Conservation (phyloP, 1,284 basidiomycete genomes). For the Cystobasidium slooffiae region DNA sequence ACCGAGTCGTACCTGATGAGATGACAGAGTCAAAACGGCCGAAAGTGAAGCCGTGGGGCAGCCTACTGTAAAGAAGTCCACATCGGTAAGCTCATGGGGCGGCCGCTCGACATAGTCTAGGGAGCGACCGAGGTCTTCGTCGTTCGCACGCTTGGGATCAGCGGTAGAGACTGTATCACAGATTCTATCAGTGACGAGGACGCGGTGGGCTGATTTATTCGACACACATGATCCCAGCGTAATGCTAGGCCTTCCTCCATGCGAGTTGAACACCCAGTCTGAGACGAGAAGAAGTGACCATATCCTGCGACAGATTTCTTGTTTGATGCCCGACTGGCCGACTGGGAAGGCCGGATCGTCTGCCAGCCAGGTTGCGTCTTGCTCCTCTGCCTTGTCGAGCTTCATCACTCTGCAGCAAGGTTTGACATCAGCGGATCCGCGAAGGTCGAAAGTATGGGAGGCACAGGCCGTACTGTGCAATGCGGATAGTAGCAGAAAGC, state of each 20-base stretch:
- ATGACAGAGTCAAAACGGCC: no score
- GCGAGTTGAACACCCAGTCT: slow-evolving; percentile 29
- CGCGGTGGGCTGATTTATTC: no score
- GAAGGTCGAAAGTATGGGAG: no score
- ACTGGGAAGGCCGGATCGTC: slow-evolving; percentile 7
- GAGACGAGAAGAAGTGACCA: slow-evolving; percentile 23
- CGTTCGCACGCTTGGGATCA: slow-evolving; percentile 5
- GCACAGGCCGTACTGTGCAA: slow-evolving; percentile 26
- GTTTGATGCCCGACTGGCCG: slow-evolving; percentile 12
- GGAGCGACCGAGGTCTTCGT: slow-evolving; percentile 7
- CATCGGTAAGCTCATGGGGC: slow-evolving; percentile 23
- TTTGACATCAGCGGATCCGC: no score
- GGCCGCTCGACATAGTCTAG: neutral
- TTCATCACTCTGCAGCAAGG: slow-evolving; percentile 23
- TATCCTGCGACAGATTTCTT: slow-evolving; percentile 7
- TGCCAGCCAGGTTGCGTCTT: slow-evolving; percentile 8
- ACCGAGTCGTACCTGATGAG: neutral
- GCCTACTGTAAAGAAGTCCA: slow-evolving; percentile 21
- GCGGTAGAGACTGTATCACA: neutral
- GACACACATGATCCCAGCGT: neutral
- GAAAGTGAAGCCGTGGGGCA: no score
- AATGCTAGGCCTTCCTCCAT: slow-evolving; percentile 12
- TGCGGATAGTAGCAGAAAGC: neutral
- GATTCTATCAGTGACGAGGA: no score
- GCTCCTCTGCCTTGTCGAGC: slow-evolving; percentile 16